Evolutionary conservation across 2,329 filamentous ascomycete genomes (phyloP).

Genomic region (Colletotrichum horii): DNA sequence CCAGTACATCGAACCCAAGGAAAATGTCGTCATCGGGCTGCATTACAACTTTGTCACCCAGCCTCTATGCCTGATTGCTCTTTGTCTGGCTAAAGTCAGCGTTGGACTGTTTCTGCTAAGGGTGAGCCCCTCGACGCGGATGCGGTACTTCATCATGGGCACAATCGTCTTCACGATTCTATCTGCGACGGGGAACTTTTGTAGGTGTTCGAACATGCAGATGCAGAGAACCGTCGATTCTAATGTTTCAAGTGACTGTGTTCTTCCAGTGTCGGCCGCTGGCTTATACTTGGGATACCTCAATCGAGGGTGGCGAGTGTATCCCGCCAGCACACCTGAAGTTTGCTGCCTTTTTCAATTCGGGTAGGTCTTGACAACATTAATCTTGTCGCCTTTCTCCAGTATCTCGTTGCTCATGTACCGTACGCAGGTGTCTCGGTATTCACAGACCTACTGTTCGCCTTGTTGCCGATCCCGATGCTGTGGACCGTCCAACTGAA

Average conservation of each 20-base stretch:
- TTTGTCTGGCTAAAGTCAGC: conserved; percentile 32
- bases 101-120: conserved; percentile 33
- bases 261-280: conserved; percentile 30
- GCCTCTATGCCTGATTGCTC: conserved; percentile 30
- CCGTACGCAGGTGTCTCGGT: conserved; percentile 21
- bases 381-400: accelerated
- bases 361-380: background rate
- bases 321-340: conserved; percentile 27
- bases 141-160: conserved; percentile 25
- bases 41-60: conserved; percentile 36
- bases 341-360: conserved; percentile 31
- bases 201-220: background rate
- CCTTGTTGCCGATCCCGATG: conserved; percentile 30
- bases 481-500: conserved; percentile 33
- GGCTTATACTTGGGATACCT: conserved; percentile 26
- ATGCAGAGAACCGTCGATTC: background rate
- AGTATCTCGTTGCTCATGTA: background rate
- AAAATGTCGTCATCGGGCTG: conserved; percentile 27
- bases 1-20: conserved; percentile 28
- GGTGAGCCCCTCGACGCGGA: conserved; percentile 24
- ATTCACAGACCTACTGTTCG: conserved; percentile 31
- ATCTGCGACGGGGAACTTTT: conserved; percentile 26
- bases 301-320: conserved; percentile 24
- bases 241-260: conserved; percentile 23
- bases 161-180: conserved; percentile 30